Percentiles rank a stretch among this genome's conserved stretches.
Evolutionary conservation across 768 basidiomycete genomes (phyloP).

Genomic region (Gymnopilus dilepis): DNA sequence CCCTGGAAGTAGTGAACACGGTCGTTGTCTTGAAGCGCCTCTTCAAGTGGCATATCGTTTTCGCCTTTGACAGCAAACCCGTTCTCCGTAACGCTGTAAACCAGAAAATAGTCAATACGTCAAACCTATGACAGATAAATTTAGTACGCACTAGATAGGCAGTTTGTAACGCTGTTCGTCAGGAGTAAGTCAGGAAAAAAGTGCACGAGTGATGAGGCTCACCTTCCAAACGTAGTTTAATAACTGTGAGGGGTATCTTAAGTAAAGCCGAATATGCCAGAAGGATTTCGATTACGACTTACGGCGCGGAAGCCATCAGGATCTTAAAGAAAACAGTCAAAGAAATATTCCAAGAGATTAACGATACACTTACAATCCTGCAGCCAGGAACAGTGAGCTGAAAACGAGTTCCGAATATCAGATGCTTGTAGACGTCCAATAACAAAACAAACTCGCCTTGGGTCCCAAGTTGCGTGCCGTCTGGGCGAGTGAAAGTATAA

Average conservation of each 20-base stretch:
- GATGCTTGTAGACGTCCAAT: constrained; percentile 2
- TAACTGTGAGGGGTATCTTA: constrained; percentile 46
- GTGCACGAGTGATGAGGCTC: background rate
- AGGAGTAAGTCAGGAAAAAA: constrained; percentile 35
- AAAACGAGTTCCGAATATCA: background rate
- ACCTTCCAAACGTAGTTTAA: constrained; percentile 77
- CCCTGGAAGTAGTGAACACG: constrained; percentile 73
- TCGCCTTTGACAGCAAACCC: constrained; percentile 75
- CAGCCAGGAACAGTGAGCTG: constrained; percentile 69
- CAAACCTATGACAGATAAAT: background rate
- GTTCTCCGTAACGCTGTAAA: constrained; percentile 70
- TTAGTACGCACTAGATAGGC: constrained; percentile 41
- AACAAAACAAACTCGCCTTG: constrained; percentile 48
- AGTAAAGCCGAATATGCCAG: no score
- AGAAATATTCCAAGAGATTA: background rate
- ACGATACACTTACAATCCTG: constrained; percentile 57
- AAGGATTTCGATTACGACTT: no score
- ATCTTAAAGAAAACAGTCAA: constrained; percentile 39
- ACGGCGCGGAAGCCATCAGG: constrained; percentile 70
- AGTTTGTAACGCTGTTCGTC: constrained; percentile 48
- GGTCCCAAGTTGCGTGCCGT: constrained; percentile 66
- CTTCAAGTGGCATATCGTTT: constrained; percentile 53
- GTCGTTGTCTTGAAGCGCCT: constrained; percentile 61
- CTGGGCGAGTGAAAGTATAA: constrained; percentile 65
- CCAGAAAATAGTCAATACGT: constrained; percentile 8